Base-by-base conservation (phyloP, 2,329 filamentous ascomycete genomes). In the Esteya vermicola region DNA sequence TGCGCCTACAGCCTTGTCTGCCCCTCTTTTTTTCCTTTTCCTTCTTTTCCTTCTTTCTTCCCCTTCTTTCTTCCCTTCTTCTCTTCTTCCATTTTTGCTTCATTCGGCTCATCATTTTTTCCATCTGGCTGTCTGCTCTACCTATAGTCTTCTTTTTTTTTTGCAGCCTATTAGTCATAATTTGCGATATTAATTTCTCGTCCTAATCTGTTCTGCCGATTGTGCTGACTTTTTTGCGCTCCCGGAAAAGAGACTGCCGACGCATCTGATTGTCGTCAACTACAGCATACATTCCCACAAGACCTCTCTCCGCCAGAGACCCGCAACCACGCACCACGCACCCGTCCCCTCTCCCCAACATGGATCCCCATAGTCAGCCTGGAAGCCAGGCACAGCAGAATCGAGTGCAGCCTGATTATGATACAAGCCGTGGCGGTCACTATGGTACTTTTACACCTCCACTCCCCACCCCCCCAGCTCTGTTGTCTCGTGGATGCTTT, bases 381-480 rank as follows among this genome's bases (percentile, higher is more conserved):
- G 59, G 72, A 44, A 62, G 70, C 45, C 72, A 74, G 53, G 54
- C 60, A 37, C 75, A 78, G 54, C 67, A 71, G 54, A 67, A 63
- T 52, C 71, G 74, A 49, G 65, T 70, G 48, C 68, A 72, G 52
- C 75, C 75, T 14, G 69, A 73, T n/a, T 86, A 86, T 57, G 81
- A 86, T 59, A 75, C 75, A 38, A 70, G 65, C 50, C 76, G 81
- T 54, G 81, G 80, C 45, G 82, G 82, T 39, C 82, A 86, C 59
- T 86, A 85, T 64, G 81, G 81, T 85, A 63, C n/a, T n/a, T n/a
- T n/a, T n/a, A n/a, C n/a, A n/a, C n/a, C 21, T n/a, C 21, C 21
- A 23, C 6, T 14, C 19, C 9, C 21, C 18, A 25, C 16, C 16
- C 9, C 14, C 33, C 18, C 2, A 6, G 27, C 9, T n/a, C 22